phyloP scores from a whole-genome alignment of 441 rosid species.

The Bruguiera hainesii region DNA sequence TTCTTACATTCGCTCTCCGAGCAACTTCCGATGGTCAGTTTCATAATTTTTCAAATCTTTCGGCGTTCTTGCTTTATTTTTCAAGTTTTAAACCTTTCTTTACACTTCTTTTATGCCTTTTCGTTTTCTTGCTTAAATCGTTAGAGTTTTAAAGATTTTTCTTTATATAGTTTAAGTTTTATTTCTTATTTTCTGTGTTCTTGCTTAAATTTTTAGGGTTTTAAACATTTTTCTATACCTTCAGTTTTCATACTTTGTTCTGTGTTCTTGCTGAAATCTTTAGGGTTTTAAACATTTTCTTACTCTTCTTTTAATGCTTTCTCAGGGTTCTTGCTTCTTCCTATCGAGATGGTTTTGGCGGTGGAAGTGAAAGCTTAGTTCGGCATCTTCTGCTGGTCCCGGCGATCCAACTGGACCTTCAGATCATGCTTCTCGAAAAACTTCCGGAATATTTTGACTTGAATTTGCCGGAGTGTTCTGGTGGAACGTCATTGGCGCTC shows the following conservation, averaged over 20 bases:
- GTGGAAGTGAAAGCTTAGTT: constrained; percentile 47
- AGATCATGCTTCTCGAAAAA: constrained; percentile 65
- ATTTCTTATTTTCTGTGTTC: background rate
- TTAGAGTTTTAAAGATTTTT: background rate
- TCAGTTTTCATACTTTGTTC: background rate
- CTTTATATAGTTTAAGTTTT: background rate
- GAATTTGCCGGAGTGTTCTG: constrained; percentile 4
- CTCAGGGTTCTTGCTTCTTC: constrained; percentile 53
- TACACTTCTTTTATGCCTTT: no score
- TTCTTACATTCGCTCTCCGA: constrained; percentile 45
- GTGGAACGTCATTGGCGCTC: constrained; percentile 1
- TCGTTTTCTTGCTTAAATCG: no score
- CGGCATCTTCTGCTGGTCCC: constrained; percentile 69
- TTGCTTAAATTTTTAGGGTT: no score
- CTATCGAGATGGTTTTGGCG: constrained; percentile 23
- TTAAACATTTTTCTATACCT: background rate
- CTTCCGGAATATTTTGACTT: constrained; percentile 68
- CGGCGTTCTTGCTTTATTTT: no score
- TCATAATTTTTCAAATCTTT: background rate
- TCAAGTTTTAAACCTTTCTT: no score
- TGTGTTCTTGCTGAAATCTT: background rate
- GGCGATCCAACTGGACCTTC: constrained; percentile 62
- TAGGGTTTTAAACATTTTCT: no score
- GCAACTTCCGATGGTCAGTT: constrained; percentile 56
- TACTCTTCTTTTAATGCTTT: background rate